These are phyloP conservation scores for Phytophthora ohioensis DNA, from an alignment of 352 stramenopile genomes.

Conservation along the genomic window DNA sequence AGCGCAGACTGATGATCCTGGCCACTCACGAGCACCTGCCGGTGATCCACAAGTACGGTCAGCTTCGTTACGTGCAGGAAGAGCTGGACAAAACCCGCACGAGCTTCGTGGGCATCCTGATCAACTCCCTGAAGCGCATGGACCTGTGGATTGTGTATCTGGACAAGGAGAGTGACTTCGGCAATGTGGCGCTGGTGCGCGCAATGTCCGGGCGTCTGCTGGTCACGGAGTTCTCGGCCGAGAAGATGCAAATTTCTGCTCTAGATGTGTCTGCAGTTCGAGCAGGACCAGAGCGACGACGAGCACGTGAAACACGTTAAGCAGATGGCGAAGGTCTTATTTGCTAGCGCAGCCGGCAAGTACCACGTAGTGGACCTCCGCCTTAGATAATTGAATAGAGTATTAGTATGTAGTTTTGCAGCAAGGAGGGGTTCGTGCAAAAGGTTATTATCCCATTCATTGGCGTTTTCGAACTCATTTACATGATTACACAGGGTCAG, in stretches of 20 bases:
- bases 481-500: slow-evolving; percentile 44
- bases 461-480: too few relatives aligned
- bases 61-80: slow-evolving; percentile 95
- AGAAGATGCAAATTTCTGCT: slow-evolving; percentile 99
- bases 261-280: slow-evolving; percentile 96
- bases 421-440: background rate
- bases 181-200: slow-evolving; percentile 83
- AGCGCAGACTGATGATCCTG: slow-evolving; percentile 92
- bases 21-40: slow-evolving; percentile 94
- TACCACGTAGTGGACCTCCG: slow-evolving; percentile 15
- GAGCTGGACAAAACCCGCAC: slow-evolving; percentile 95
- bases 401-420: slow-evolving; percentile 39
- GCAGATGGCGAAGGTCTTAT: slow-evolving; percentile 93
- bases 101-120: slow-evolving; percentile 94
- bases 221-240: slow-evolving; percentile 94
- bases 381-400: slow-evolving; percentile 45
- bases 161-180: slow-evolving; percentile 97
- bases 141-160: slow-evolving; percentile 98
- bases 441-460: background rate
- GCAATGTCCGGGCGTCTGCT: slow-evolving; percentile 92
- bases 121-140: slow-evolving; percentile 96
- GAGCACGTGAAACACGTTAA: slow-evolving; percentile 92
- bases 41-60: slow-evolving; percentile 95
- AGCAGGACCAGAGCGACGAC: slow-evolving; percentile 93
- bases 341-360: slow-evolving; percentile 74